Base-by-base conservation (phyloP, 176 grass and related monocot species). In the Bonia amplexicaulis region DNA sequence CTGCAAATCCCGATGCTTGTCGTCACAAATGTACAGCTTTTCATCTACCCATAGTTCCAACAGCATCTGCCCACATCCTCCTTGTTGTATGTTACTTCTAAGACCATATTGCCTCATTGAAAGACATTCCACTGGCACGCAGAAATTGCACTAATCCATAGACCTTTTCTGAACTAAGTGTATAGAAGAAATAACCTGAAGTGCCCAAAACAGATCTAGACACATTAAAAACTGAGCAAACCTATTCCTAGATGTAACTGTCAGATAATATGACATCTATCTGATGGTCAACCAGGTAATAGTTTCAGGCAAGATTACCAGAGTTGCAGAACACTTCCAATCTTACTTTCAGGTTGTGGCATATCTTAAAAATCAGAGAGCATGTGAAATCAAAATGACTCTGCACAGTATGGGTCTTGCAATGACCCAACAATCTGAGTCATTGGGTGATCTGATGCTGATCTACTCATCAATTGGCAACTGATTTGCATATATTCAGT, bases 341-440 rank as follows among this genome's bases (percentile, higher is more conserved):
- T 69, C 16, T 35, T 64, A 14, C 61, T 69, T 76, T 55, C 83
- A 49, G n/a, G 81, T 76, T 64, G 47, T 71, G 72, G 29, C 19
- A 65, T 49, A 37, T 66, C 7, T 63, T 78, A 26, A 64, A 71
- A 78, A 78, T 64, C 73, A 84, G 17, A 33, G 27, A 64, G 71
- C 45, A 72, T 86, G 78, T 90, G 65, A 59, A 73, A 79, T 74
- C 19, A 29, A 82, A 74, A 40, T 48, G 33, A 69, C 52, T 25
- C 20, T 69, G 69, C 44, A 62, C 47, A n/a, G 12, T 66, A 15
- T 74, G n/a, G 26, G 4, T 42, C 66, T 71, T 77, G 16, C 65
- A 81, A 62, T 72, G 60, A 64, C 23, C 61, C 1, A 31, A 69
- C 17, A 84, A 79, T 73, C 69, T 45, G 40, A 62, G 23, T 74